These are phyloP conservation scores for Nigrospora sphaerica DNA, from an alignment of 2,329 filamentous ascomycete species.

Conservation along the genomic window DNA sequence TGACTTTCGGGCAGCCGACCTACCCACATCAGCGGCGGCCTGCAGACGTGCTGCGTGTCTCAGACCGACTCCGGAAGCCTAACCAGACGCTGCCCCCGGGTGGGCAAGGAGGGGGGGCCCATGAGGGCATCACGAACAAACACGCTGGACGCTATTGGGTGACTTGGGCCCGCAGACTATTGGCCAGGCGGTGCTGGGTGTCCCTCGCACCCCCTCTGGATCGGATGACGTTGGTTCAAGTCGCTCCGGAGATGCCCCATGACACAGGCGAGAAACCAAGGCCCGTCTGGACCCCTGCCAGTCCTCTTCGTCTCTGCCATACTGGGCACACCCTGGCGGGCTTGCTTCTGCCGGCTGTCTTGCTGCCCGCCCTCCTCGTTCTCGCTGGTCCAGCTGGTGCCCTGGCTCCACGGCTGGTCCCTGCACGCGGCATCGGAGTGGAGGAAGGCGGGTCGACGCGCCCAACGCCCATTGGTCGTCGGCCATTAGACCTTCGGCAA, in stretches of 20 bases:
- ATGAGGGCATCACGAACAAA: conserved; percentile 4
- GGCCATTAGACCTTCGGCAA: neutral
- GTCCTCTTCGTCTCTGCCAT: neutral
- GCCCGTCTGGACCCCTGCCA: neutral
- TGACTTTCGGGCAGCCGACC: neutral
- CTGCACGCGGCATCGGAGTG: neutral
- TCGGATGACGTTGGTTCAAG: conserved; percentile 5
- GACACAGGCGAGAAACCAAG: too few relatives aligned
- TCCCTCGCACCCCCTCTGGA: neutral
- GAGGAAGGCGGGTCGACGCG: neutral
- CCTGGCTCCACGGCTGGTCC: neutral
- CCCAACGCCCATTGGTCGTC: neutral
- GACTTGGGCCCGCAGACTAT: conserved; percentile 3
- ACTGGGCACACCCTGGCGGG: neutral
- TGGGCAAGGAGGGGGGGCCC: neutral
- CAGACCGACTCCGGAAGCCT: neutral
- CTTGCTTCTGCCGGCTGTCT: neutral
- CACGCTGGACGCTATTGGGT: neutral
- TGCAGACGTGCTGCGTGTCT: neutral
- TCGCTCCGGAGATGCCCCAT: neutral
- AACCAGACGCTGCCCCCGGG: neutral
- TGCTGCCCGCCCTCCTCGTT: neutral
- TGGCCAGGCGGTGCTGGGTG: neutral
- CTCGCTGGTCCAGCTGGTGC: neutral
- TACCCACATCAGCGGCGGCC: neutral